Percentiles rank a stretch among this genome's conserved stretches.
phyloP scores from a whole-genome alignment of 345 rosid genomes.

The Camelina sativa region DNA sequence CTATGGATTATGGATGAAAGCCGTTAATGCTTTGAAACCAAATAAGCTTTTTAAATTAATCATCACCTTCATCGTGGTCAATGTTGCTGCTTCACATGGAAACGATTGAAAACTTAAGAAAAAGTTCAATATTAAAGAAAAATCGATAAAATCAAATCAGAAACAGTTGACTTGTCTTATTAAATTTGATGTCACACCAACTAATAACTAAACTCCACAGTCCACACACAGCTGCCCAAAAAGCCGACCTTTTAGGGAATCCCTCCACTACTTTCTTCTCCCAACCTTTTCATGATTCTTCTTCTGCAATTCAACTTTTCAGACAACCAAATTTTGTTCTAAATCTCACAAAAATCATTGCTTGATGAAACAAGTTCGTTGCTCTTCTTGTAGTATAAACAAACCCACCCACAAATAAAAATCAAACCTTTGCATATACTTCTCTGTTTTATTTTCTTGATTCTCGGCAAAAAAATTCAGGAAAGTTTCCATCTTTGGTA shows the following conservation, averaged over 20 bases:
- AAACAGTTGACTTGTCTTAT: neutral
- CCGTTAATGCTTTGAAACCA: neutral
- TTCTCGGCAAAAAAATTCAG: neutral
- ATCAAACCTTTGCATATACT: neutral
- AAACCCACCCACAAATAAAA: neutral
- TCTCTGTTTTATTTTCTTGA: slow-evolving; percentile 2
- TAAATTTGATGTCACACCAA: neutral
- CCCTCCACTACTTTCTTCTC: slow-evolving; percentile 5
- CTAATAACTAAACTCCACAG: slow-evolving; percentile 9
- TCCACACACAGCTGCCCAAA: slow-evolving; percentile 19
- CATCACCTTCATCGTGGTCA: neutral
- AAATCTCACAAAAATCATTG: neutral
- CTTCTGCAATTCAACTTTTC: neutral
- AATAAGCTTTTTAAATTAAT: neutral
- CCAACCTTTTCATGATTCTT: slow-evolving; percentile 9
- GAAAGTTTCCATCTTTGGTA: slow-evolving; percentile 1
- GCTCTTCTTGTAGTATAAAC: neutral
- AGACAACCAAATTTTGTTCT: neutral
- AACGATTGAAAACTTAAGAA: neutral
- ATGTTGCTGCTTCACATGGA: neutral
- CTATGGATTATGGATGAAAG: neutral
- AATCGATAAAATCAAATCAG: neutral
- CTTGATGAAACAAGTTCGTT: neutral
- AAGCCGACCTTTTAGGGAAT: slow-evolving; percentile 14
- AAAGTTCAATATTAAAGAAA: neutral